Evolutionary conservation across 148 eudicot genomes (phyloP).

Genomic region (Vaccinium vitisidaea): DNA sequence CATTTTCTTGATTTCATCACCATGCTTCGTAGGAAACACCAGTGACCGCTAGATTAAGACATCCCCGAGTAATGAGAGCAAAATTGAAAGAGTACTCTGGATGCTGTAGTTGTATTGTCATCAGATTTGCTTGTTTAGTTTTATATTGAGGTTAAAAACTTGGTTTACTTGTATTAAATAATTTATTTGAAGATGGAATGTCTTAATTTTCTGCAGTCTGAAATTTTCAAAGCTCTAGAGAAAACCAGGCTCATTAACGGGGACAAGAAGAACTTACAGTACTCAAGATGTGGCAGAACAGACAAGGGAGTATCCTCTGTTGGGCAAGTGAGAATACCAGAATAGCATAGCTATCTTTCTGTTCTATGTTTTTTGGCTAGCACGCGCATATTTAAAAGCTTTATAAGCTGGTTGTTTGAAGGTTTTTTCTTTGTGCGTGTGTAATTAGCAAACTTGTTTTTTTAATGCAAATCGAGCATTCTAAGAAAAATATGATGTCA

Average conservation of each 20-base stretch:
- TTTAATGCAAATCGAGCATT: neutral
- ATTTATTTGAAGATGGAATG: neutral
- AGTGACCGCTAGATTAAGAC: neutral
- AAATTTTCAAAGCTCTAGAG: slow-evolving; percentile 76
- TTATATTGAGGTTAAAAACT: neutral
- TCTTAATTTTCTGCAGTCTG: slow-evolving; percentile 54
- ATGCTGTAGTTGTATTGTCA: neutral
- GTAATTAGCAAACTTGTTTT: neutral
- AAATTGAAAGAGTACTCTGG: neutral
- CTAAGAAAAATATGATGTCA: neutral
- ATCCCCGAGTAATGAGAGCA: neutral
- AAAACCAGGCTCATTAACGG: slow-evolving; percentile 67
- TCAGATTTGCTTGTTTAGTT: neutral
- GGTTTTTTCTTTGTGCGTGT: neutral
- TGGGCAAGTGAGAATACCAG: slow-evolving; percentile 66
- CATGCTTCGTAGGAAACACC: neutral
- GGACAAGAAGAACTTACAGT: slow-evolving; percentile 63
- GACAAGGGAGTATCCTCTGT: slow-evolving; percentile 94
- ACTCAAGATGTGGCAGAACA: slow-evolving; percentile 96
- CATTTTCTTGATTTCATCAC: too few species aligned
- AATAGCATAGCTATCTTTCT: neutral
- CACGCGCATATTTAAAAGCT: neutral
- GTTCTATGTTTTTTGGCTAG: neutral
- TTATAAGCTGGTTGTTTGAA: neutral
- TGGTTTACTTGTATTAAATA: slow-evolving; percentile 12